These are phyloP conservation scores for Trichomonas gallinae DNA, from an alignment of 208 protist genomes.

Conservation along the genomic window DNA sequence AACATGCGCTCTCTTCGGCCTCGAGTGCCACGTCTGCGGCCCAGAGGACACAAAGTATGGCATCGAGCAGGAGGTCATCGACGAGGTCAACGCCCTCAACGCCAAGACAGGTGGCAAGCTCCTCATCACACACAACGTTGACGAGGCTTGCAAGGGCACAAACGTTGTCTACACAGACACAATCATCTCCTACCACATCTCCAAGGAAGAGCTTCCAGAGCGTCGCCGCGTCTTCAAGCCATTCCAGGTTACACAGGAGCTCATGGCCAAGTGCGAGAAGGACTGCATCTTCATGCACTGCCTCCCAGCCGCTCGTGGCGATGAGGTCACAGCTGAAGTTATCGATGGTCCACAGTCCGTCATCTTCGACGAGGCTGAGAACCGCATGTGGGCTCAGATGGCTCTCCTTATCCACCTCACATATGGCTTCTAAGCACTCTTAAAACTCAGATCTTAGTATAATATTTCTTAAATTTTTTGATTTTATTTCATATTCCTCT, in stretches of 20 bases:
- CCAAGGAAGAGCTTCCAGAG: background rate
- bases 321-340: constrained; percentile 61
- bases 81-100: constrained; percentile 38
- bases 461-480: too few relatives aligned
- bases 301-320: constrained; percentile 53
- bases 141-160: constrained; percentile 37
- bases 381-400: constrained; percentile 55
- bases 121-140: background rate
- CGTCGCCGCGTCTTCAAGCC: background rate
- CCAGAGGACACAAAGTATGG: constrained; percentile 31
- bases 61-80: constrained; percentile 42
- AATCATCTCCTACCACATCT: background rate
- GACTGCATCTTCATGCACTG: constrained; percentile 68
- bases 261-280: constrained; percentile 49
- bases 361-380: constrained; percentile 59
- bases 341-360: constrained; percentile 59
- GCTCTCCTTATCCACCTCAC: constrained; percentile 43
- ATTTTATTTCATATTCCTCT: too few relatives aligned
- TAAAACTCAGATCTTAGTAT: too few relatives aligned
- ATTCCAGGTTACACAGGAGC: constrained; percentile 24
- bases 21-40: constrained; percentile 45
- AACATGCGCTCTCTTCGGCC: constrained; percentile 38
- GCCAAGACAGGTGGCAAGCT: constrained; percentile 29
- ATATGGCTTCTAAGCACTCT: background rate
- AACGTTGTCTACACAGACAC: constrained; percentile 48